Evolutionary conservation across 768 basidiomycete genomes (phyloP).

Genomic region (Trametes coccinea): DNA sequence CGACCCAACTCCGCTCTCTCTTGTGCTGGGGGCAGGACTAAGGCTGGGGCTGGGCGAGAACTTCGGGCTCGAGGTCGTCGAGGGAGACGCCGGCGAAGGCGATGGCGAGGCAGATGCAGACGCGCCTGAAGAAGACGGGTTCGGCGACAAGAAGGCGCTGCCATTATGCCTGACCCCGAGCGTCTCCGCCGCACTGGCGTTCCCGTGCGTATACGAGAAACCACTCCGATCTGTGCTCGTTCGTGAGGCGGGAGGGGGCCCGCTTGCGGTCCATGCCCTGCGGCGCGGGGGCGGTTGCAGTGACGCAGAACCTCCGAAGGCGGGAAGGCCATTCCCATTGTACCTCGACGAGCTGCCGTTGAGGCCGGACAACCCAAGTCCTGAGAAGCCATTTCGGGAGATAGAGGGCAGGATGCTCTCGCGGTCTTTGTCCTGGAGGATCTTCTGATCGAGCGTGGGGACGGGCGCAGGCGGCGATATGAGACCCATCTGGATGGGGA

Average conservation of each 20-base stretch:
- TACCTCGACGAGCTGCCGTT: slow-evolving; percentile 25
- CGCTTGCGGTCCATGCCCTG: slow-evolving; percentile 17
- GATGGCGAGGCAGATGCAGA: slow-evolving; percentile 13
- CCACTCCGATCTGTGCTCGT: slow-evolving; percentile 30
- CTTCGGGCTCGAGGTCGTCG: slow-evolving; percentile 16
- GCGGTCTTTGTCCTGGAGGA: slow-evolving; percentile 40
- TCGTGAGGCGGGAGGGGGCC: slow-evolving; percentile 20
- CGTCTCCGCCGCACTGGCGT: slow-evolving; percentile 38
- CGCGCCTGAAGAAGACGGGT: slow-evolving; percentile 13
- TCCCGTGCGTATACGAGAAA: slow-evolving; percentile 33
- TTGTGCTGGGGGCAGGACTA: slow-evolving; percentile 15
- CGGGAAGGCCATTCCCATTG: slow-evolving; percentile 24
- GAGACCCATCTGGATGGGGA: slow-evolving; percentile 36
- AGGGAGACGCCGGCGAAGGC: slow-evolving; percentile 17
- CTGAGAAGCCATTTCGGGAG: slow-evolving; percentile 1
- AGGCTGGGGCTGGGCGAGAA: slow-evolving; percentile 16
- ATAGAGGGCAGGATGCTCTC: slow-evolving; percentile 13
- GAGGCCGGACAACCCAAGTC: slow-evolving; percentile 1
- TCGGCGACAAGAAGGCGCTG: slow-evolving; percentile 22
- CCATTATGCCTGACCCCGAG: slow-evolving; percentile 32
- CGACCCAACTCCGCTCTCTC: slow-evolving; percentile 3
- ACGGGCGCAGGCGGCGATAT: slow-evolving; percentile 24
- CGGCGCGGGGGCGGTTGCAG: slow-evolving; percentile 35
- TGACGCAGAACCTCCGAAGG: slow-evolving; percentile 27
- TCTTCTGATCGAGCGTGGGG: slow-evolving; percentile 39